These are phyloP conservation scores for Carex parvula DNA, from an alignment of 176 grass and related monocot genomes.

Conservation along the genomic window DNA sequence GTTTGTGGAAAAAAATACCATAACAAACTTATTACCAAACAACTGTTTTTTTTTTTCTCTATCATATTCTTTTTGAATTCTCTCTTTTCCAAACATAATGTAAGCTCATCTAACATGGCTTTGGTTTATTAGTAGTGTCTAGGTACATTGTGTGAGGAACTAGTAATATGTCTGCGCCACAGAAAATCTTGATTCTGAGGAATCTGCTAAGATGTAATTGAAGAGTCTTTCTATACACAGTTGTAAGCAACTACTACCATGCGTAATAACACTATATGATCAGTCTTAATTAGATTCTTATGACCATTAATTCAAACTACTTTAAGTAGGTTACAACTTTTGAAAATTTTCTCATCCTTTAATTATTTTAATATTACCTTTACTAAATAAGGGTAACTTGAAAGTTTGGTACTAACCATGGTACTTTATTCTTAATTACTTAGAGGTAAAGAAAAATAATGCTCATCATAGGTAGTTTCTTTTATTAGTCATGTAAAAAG, in stretches of 20 bases:
- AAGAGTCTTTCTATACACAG: background rate
- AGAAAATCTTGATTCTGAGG: background rate
- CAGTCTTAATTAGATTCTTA: constrained; percentile 12
- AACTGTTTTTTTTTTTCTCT: background rate
- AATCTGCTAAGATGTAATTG: background rate
- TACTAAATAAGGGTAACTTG: background rate
- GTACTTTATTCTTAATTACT: background rate
- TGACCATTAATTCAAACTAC: constrained; percentile 13
- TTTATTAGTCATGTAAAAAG: background rate
- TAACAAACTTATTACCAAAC: background rate
- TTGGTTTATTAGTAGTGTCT: background rate
- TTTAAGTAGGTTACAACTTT: background rate
- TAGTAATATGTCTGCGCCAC: background rate
- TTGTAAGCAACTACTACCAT: constrained; percentile 11
- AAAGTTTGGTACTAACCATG: background rate
- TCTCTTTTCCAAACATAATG: too few relatives aligned
- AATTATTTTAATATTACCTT: background rate
- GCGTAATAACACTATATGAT: background rate
- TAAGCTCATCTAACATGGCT: too few relatives aligned
- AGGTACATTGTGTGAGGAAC: background rate
- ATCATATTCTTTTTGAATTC: too few relatives aligned
- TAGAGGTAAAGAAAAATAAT: background rate
- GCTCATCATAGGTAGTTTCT: background rate
- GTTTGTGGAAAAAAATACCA: background rate
- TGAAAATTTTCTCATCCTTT: background rate